These are phyloP conservation scores for Periconia sp. DNA, from an alignment of 2,329 filamentous ascomycete species.

Conservation along the genomic window DNA sequence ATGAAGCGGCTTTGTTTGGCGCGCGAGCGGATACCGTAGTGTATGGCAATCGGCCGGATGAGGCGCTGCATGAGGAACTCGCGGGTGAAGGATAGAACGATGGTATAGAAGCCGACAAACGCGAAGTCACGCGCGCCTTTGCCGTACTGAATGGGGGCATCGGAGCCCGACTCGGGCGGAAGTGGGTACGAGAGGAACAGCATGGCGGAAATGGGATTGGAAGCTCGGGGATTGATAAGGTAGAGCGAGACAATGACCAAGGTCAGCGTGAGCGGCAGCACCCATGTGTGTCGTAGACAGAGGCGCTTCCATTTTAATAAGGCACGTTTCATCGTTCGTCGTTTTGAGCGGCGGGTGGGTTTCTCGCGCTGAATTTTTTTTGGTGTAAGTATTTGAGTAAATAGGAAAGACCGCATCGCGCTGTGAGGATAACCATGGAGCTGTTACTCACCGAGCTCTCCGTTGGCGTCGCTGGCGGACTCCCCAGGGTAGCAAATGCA, in stretches of 20 bases:
- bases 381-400: slow-evolving; percentile 2
- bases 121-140: slow-evolving; percentile 88
- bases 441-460: slow-evolving; percentile 24
- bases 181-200: slow-evolving; percentile 90
- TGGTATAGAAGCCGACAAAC: slow-evolving; percentile 86
- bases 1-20: slow-evolving; percentile 90
- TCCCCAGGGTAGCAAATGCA: slow-evolving; percentile 54
- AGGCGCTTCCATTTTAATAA: slow-evolving; percentile 54
- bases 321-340: slow-evolving; percentile 52
- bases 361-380: slow-evolving; percentile 26
- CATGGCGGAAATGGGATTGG: slow-evolving; percentile 80
- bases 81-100: slow-evolving; percentile 90
- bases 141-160: slow-evolving; percentile 70
- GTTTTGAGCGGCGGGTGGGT: slow-evolving; percentile 49
- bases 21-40: slow-evolving; percentile 71
- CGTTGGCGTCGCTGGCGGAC: slow-evolving; percentile 22
- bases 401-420: too few species aligned
- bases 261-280: slow-evolving; percentile 72
- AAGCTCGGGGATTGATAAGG: slow-evolving; percentile 74
- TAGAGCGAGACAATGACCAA: slow-evolving; percentile 70
- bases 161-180: slow-evolving; percentile 56
- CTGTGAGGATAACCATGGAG: neutral
- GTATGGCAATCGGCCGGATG: slow-evolving; percentile 75
- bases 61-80: slow-evolving; percentile 96
- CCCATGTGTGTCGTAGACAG: slow-evolving; percentile 64